Base-by-base conservation (phyloP, 2,329 filamentous ascomycete genomes). In the Fusarium pseudonygamai region DNA sequence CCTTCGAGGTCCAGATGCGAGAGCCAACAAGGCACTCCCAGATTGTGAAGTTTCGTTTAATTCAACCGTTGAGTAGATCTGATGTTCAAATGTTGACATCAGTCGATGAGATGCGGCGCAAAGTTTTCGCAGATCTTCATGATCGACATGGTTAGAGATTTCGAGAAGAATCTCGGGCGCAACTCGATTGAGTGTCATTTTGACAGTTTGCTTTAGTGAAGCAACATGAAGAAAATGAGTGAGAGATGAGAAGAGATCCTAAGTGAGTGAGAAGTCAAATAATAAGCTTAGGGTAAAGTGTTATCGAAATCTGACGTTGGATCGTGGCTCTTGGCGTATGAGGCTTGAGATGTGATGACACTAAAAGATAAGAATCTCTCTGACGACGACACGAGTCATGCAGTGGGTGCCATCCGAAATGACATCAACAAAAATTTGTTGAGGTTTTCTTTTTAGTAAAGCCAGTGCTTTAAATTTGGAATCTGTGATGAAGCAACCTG, bases 111-210 rank as follows among this genome's bases (percentile, higher is more conserved):
- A 64, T 11, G 10, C 24, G 11, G 40, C 20, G n/a, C 58, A 63
- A 22, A 64, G 37, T 7, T 30, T 12, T 32, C 18, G 58, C 28
- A 64, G 39, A 15, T 15, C 26, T 16, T 28, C 14, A 12, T 16
- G 26, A 18, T 36, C 37, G 18, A 34, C 39, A 20, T 63, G 28
- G 0, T 34, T 36, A 6, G 45, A 30, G 9, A 64, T 64, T 2
- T 63, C 45, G 58, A 64, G 45, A 13, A 63, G 32, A 13, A 64
- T 34, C 9, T 64, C 62, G 3, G 62, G 40, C 9, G 39, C 22
- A 2, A 63, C 7, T n/a, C 24, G 4, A 15, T 52, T 5, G 0
- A 63, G 36, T 4, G 37, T 8, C 62, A 64, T 64, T 22, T 36
- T 9, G 1, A 32, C 5, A 6, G 15, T 15, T 6, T 15, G 16